Conservation (phyloP, 768 basidiomycete genomes). For the Termitomyces sp. region DNA sequence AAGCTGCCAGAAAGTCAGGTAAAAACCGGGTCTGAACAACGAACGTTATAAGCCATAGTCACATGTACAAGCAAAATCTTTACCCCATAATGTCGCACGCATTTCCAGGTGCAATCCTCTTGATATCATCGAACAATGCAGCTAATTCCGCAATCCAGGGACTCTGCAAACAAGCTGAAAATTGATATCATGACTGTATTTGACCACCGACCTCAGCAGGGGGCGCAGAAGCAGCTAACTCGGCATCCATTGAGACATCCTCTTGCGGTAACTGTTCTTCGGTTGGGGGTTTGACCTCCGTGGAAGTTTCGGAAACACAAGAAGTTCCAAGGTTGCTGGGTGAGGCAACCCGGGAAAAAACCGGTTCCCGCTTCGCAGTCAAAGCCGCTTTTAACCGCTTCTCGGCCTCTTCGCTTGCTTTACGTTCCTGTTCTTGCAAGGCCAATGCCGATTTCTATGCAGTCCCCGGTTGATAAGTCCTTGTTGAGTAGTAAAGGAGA, state of each 20-base stretch:
- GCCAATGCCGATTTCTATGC: slow-evolving; percentile 54
- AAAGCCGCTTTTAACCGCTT: slow-evolving; percentile 78
- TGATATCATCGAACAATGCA: slow-evolving; percentile 70
- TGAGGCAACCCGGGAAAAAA: slow-evolving; percentile 59
- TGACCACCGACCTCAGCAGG: slow-evolving; percentile 33
- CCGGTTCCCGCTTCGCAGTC: slow-evolving; percentile 71
- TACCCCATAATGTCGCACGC: slow-evolving; percentile 70
- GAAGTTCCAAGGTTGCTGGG: slow-evolving; percentile 35
- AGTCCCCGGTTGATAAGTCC: slow-evolving; percentile 1
- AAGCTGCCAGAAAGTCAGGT: slow-evolving; percentile 95
- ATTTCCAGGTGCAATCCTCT: slow-evolving; percentile 62
- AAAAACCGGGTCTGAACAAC: slow-evolving; percentile 75
- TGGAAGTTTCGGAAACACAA: slow-evolving; percentile 18
- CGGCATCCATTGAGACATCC: slow-evolving; percentile 52
- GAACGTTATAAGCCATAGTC: slow-evolving; percentile 3
- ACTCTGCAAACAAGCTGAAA: slow-evolving; percentile 34
- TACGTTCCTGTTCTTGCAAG: slow-evolving; percentile 63
- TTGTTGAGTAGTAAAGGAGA: background rate
- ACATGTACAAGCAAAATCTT: slow-evolving; percentile 18
- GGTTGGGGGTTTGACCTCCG: slow-evolving; percentile 22
- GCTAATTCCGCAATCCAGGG: slow-evolving; percentile 79
- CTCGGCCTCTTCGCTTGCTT: slow-evolving; percentile 72
- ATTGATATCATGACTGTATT: background rate
- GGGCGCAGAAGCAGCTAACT: slow-evolving; percentile 24
- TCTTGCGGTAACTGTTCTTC: slow-evolving; percentile 26